Base-by-base conservation (phyloP, 2,329 filamentous ascomycete species). In the Cytospora piceicola region DNA sequence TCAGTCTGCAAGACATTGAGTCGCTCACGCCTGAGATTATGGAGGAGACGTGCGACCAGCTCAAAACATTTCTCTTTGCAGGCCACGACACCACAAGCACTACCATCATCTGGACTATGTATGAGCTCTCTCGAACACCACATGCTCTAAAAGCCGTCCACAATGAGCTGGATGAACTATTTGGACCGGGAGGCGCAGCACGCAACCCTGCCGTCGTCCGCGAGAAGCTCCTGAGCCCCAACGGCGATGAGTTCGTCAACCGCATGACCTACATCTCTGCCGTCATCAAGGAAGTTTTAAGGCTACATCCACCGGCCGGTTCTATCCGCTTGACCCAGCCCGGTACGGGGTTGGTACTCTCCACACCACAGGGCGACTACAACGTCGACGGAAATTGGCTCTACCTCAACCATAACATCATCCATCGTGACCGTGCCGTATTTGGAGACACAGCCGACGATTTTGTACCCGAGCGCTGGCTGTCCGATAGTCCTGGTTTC, bases 51-150 rank as follows among this genome's bases (percentile, higher is more conserved):
- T 72, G 71, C 29, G 75, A 78, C 58, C 76, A 78, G 66, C 68
- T 80, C 36, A 77, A 76, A 61, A 75, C 75, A 0, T 80, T 80
- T 67, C 69, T 79, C 8, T 77, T 81, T 39, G 78, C 77, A 4
- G 77, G 78, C 3, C 78, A 80, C 51, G 78, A 80, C 66, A 79
- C 78, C 4, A 78, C 78, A 1, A 75, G 74, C 39, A 76, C 73
- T 63, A 69, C 74, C 1, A 68, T 80, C 0, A 70, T 74, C 9
- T 79, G 76, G 75, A 67, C 70, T 0, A 72, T 77, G 32, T 79
- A 79, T 67, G 73, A 78, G 60, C 71, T 80, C 0, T 73, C 73
- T 5, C 71, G 72, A 3, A 72, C 72, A 0, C 76, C 78, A 0
- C 63, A 64, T 0, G 74, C 69, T 0, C 68, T 75, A 22, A 59